These are phyloP conservation scores for Inga oerstediana DNA, from an alignment of 306 rosid genomes.

Conservation along the genomic window DNA sequence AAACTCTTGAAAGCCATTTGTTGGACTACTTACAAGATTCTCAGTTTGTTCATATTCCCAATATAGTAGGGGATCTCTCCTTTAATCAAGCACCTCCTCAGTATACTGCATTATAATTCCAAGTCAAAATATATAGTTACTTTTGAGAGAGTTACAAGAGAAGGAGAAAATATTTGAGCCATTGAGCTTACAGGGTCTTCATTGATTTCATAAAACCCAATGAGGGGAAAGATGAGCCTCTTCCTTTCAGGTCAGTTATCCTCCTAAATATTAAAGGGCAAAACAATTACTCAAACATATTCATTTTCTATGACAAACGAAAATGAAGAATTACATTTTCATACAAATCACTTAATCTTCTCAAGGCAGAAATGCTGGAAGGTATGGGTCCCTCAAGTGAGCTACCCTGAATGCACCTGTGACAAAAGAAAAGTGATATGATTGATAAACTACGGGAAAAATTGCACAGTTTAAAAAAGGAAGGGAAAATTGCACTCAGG, in stretches of 20 bases:
- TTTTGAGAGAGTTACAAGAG: conserved; percentile 29
- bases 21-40: conserved; percentile 64
- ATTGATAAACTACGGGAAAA: conserved; percentile 4
- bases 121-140: conserved; percentile 7
- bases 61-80: conserved; percentile 69
- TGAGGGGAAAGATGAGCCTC: conserved; percentile 62
- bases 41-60: conserved; percentile 61
- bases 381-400: conserved; percentile 92
- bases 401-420: conserved; percentile 81
- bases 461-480: not conserved
- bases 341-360: conserved; percentile 77
- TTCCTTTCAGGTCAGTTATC: conserved; percentile 74
- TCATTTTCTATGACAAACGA: conserved; percentile 30
- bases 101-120: conserved; percentile 56
- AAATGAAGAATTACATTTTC: conserved; percentile 34
- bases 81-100: conserved; percentile 66
- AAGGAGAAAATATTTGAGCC: conserved; percentile 25
- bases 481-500: too few relatives aligned
- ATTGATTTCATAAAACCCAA: conserved; percentile 61
- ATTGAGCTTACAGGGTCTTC: conserved; percentile 79
- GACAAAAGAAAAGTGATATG: conserved; percentile 20
- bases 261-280: conserved; percentile 61
- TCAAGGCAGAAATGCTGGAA: conserved; percentile 65
- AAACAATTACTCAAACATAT: conserved; percentile 32
- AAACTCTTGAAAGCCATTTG: conserved; percentile 8